These are phyloP conservation scores for Stagonosporopsis tanaceti DNA, from an alignment of 2,329 filamentous ascomycete genomes.

Conservation along the genomic window DNA sequence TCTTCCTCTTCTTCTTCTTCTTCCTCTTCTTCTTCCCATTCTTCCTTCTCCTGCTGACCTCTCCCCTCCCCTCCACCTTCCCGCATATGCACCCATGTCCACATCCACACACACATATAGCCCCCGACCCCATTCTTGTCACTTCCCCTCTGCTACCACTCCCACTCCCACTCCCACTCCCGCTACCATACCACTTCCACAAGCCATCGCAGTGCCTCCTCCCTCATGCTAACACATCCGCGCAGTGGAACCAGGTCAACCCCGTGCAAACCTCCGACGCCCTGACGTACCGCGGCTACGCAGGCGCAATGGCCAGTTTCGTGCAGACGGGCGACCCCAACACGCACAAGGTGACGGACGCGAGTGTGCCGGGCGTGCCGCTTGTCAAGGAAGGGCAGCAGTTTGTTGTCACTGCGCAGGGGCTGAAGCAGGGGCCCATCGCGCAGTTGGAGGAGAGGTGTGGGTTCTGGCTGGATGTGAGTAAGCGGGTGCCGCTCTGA, in stretches of 20 bases:
- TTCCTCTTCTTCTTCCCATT: too few relatives aligned
- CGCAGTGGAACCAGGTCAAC: conserved; percentile 64
- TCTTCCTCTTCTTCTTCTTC: not conserved
- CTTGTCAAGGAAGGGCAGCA: conserved; percentile 50
- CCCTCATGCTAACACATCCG: not conserved
- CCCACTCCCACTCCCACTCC: too few relatives aligned
- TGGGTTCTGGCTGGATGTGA: conserved; percentile 62
- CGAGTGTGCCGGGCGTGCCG: conserved; percentile 56
- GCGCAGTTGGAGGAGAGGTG: conserved; percentile 58
- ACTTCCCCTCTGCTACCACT: too few relatives aligned
- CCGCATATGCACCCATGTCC: too few relatives aligned
- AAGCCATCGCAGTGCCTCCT: too few relatives aligned
- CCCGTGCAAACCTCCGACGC: conserved; percentile 61
- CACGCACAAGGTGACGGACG: conserved; percentile 61
- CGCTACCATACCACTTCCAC: too few relatives aligned
- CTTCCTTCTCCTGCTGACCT: not conserved
- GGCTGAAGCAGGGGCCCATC: conserved; percentile 54
- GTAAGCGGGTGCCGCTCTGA: conserved; percentile 55
- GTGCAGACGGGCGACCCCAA: conserved; percentile 68
- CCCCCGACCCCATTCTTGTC: too few relatives aligned
- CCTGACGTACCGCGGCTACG: conserved; percentile 64
- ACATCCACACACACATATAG: too few relatives aligned
- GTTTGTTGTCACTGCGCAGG: conserved; percentile 59
- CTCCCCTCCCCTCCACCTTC: not conserved
- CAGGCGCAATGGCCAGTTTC: conserved; percentile 68